These are phyloP conservation scores for Wickerhamiella dianesei DNA, from an alignment of 805 yeast genomes.

Conservation along the genomic window DNA sequence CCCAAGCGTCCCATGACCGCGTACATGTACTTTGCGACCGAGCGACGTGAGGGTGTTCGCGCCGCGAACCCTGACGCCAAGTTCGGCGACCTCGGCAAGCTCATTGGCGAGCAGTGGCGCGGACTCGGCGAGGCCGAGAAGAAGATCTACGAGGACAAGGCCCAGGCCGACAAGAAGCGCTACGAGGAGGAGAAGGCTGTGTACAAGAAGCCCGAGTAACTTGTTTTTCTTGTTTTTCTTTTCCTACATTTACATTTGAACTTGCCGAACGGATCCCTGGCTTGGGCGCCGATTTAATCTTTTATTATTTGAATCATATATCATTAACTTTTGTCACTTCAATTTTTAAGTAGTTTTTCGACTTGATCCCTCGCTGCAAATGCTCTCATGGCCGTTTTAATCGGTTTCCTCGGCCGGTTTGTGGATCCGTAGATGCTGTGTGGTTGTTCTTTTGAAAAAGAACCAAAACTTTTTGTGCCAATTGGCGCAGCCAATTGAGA, in stretches of 20 bases:
- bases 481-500: no score
- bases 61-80: constrained; percentile 93
- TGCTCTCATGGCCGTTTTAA: no score
- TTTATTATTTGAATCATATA: not conserved
- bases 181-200: constrained; percentile 92
- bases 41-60: constrained; percentile 89
- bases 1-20: constrained; percentile 98
- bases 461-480: no score
- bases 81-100: constrained; percentile 86
- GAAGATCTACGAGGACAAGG: constrained; percentile 82
- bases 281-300: not conserved
- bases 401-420: no score
- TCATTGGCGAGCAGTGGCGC: constrained; percentile 96
- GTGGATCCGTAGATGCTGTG: no score
- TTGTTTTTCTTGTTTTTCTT: constrained; percentile 3
- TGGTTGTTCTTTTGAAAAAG: no score
- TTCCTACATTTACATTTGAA: not conserved
- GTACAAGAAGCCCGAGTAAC: constrained; percentile 27
- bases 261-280: not conserved
- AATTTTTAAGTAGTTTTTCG: no score
- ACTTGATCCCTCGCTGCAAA: no score
- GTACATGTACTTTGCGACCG: constrained; percentile 97
- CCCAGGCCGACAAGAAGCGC: constrained; percentile 93
- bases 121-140: constrained; percentile 71
- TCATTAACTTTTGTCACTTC: no score